phyloP scores from a whole-genome alignment of 2,329 filamentous ascomycete species.

The Nannizziopsis barbatae region DNA sequence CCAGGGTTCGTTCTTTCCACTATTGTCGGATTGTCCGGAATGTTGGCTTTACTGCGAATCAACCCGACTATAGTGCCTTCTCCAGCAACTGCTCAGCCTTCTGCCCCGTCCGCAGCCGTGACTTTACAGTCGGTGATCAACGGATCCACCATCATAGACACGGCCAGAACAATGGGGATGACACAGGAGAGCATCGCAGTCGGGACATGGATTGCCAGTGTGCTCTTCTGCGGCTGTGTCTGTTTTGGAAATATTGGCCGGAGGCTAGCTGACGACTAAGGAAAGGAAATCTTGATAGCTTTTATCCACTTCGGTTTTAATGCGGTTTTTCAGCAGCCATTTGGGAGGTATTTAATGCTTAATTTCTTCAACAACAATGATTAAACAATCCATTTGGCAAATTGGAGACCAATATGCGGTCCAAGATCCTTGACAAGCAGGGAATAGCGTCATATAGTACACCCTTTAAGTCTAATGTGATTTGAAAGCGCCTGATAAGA shows the following conservation, averaged over 20 bases:
- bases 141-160: background rate
- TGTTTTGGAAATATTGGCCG: slow-evolving; percentile 95
- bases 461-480: no score
- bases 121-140: slow-evolving; percentile 22
- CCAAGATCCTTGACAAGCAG: no score
- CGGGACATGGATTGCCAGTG: slow-evolving; percentile 81
- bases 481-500: no score
- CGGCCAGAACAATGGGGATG: slow-evolving; percentile 26
- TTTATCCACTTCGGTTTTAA: no score
- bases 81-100: slow-evolving; percentile 41
- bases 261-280: slow-evolving; percentile 39
- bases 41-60: slow-evolving; percentile 59
- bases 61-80: slow-evolving; percentile 68
- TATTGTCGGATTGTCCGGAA: slow-evolving; percentile 61
- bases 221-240: slow-evolving; percentile 86
- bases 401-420: no score
- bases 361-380: no score
- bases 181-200: slow-evolving; percentile 45
- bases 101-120: slow-evolving; percentile 22
- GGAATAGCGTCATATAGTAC: no score
- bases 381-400: no score
- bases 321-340: no score
- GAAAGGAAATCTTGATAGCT: background rate
- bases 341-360: no score
- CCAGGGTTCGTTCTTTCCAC: slow-evolving; percentile 72